A percentile compares a stretch with the other conserved stretches of the same genome.
These are phyloP conservation scores for Iris pallida DNA, from an alignment of 116 monocot species.

Conservation along the genomic window DNA sequence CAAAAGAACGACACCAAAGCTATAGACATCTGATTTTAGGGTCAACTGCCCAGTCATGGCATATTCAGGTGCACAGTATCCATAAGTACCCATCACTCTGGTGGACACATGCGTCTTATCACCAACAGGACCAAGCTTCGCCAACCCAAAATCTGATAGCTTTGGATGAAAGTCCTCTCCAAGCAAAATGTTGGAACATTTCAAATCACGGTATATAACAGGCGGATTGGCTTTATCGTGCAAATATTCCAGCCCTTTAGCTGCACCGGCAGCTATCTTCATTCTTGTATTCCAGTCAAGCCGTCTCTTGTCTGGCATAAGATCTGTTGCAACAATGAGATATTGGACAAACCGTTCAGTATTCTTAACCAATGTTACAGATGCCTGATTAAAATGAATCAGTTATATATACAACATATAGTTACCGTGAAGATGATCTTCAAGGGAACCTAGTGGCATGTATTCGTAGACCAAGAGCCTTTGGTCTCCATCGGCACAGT, in stretches of 20 bases:
- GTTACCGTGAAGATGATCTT: slow-evolving; percentile 25
- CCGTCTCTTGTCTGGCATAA: neutral
- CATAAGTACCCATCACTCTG: neutral
- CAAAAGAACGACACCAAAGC: slow-evolving; percentile 3
- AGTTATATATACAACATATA: neutral
- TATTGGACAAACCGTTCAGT: neutral
- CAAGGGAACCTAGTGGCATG: slow-evolving; percentile 69
- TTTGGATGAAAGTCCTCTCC: neutral
- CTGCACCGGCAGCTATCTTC: neutral
- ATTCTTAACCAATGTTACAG: neutral
- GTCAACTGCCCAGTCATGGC: slow-evolving; percentile 1
- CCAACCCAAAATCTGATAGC: neutral
- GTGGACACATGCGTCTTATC: neutral
- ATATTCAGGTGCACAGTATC: slow-evolving; percentile 1
- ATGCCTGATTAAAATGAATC: neutral
- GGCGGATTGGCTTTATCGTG: neutral
- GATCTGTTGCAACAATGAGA: neutral
- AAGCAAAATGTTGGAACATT: slow-evolving; percentile 1
- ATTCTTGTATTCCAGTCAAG: slow-evolving; percentile 1
- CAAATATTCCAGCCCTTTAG: neutral
- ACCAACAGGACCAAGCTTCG: neutral
- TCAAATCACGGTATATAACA: neutral
- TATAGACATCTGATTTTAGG: slow-evolving; percentile 1
- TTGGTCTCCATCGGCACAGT: slow-evolving; percentile 66
- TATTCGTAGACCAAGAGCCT: slow-evolving; percentile 68